A percentile compares a stretch with the other conserved stretches of the same genome.
Conservation (phyloP, 2,329 filamentous ascomycete genomes). For the Trichoderma lentiforme region DNA sequence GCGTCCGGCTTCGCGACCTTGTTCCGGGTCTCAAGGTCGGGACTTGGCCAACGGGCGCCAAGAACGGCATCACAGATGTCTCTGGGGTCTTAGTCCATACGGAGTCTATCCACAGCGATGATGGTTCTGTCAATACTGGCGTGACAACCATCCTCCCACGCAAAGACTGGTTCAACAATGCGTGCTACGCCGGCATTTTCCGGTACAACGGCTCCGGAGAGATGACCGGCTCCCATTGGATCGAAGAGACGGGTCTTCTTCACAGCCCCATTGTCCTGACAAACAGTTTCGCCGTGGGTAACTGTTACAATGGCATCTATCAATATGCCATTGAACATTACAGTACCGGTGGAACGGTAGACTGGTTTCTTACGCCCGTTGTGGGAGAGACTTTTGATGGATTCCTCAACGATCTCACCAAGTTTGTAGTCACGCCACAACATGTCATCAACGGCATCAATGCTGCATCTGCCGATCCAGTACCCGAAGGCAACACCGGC, state of each 20-base stretch:
- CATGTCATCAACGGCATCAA: slow-evolving; percentile 54
- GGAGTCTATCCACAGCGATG: slow-evolving; percentile 32
- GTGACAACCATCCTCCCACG: slow-evolving; percentile 46
- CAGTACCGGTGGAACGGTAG: slow-evolving; percentile 38
- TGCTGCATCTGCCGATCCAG: slow-evolving; percentile 44
- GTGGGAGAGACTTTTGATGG: slow-evolving; percentile 60
- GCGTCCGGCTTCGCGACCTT: slow-evolving; percentile 34
- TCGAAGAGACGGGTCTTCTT: slow-evolving; percentile 55
- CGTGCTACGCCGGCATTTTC: slow-evolving; percentile 46
- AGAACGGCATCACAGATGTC: slow-evolving; percentile 46
- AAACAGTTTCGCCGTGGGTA: slow-evolving; percentile 54
- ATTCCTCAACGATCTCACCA: slow-evolving; percentile 51
- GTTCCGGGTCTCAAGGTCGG: slow-evolving; percentile 41
- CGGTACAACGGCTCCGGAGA: slow-evolving; percentile 59
- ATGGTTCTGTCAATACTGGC: slow-evolving; percentile 39
- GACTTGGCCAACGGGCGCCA: slow-evolving; percentile 38
- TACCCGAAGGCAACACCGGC: slow-evolving; percentile 57
- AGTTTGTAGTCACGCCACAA: slow-evolving; percentile 48
- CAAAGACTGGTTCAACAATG: slow-evolving; percentile 38
- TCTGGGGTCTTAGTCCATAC: slow-evolving; percentile 42
- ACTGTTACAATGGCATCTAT: slow-evolving; percentile 46
- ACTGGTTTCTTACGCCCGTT: slow-evolving; percentile 53
- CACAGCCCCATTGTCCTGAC: slow-evolving; percentile 56
- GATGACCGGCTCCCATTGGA: slow-evolving; percentile 55
- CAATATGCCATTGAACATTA: slow-evolving; percentile 48